Conservation (phyloP, 2,329 filamentous ascomycete genomes). For the Cadophora sp. region DNA sequence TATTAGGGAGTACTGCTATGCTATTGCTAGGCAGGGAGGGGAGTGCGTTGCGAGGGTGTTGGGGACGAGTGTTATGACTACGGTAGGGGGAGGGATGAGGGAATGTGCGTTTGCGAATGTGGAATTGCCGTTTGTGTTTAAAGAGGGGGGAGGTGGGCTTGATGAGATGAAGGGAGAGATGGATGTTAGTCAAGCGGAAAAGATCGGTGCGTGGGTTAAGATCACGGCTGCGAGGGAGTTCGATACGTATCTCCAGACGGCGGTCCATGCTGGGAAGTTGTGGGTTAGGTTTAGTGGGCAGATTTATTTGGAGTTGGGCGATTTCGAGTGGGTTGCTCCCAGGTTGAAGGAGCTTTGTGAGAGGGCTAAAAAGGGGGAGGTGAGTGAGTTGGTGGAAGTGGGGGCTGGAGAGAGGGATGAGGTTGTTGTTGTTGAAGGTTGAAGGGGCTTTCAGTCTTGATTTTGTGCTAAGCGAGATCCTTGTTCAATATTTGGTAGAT, state of each 20-base stretch:
- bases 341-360: conserved; percentile 54
- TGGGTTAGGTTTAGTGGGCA: conserved; percentile 82
- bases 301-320: conserved; percentile 77
- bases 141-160: conserved; percentile 26
- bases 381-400: neutral
- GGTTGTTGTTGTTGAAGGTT: neutral
- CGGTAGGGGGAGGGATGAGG: conserved; percentile 62
- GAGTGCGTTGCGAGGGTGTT: conserved; percentile 65
- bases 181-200: conserved; percentile 55
- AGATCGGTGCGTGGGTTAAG: conserved; percentile 60
- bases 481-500: too few species aligned
- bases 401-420: neutral
- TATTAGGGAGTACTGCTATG: conserved; percentile 68
- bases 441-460: neutral
- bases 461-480: neutral
- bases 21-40: conserved; percentile 69
- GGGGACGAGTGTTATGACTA: conserved; percentile 75
- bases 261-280: conserved; percentile 62
- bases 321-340: conserved; percentile 74
- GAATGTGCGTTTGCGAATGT: conserved; percentile 77
- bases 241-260: conserved; percentile 69
- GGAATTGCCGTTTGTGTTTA: conserved; percentile 64
- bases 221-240: conserved; percentile 55
- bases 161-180: conserved; percentile 36
- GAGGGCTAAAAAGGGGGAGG: conserved; percentile 52